Base-by-base conservation (phyloP, 23 red algal genomes). In the Gracilaria domingensis region DNA sequence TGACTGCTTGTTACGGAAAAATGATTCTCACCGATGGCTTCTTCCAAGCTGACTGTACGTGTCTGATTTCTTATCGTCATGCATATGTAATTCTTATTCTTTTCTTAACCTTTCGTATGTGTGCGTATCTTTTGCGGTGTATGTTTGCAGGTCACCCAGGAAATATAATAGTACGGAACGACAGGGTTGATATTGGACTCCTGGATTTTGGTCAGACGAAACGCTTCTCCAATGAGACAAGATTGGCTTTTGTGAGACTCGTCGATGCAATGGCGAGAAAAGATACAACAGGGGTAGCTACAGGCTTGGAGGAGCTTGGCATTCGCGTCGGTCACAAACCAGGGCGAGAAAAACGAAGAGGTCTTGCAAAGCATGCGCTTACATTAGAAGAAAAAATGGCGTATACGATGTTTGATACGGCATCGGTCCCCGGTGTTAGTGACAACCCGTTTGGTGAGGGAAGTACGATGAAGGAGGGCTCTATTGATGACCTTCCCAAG, bases 121-220 rank as follows among this genome's bases (percentile, higher is more conserved):
- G 54, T 81, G 42, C 32, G 30, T 81, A 16, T 57, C 2, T 48
- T 16, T 74, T 17, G 8, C 12, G 49, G 4, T 79, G 21, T 49
- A 49, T 49, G 0, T 53, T 21, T 58, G 12, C 37, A 89, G 85
- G 85, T 32, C 97, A 99, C 76, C 97, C 97, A 14, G 97, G 97
- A 35, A 99, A 96, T 32, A 83, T 99, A 32, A 75, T 95, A 32
- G 72, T 95, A 38, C 60, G 45, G 4, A 88, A 93, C 38, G 44
- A 58, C 29, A 85, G 67, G 12, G 55, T 92, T 51, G 81, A 88
- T 61, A 87, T 98, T 49, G 91, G 85, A 12, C 59, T 98, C 17
- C 18, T 98, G 42, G 95, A 98, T 81, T 98, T 94, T 59, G 95
- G 95, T 38, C 95, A 98, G 74, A 86, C 81, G 20, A 98, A 98